Evolutionary conservation across 2,329 filamentous ascomycete genomes (phyloP), one percentile per base, ranked within the genome.

Genomic region (Penicillium sp.): DNA sequence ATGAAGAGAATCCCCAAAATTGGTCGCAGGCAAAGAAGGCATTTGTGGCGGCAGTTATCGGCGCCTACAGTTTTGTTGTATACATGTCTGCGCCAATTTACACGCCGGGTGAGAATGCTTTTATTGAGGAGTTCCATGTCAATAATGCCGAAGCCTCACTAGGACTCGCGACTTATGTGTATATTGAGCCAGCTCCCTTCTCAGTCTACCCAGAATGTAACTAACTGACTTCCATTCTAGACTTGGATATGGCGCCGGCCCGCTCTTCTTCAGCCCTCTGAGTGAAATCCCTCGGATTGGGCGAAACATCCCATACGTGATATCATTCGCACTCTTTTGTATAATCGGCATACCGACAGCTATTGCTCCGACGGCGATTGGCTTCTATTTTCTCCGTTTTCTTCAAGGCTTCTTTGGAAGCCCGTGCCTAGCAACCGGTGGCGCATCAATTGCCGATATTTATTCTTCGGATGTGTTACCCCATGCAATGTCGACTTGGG

Each of bases 201-300:
- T 12, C 3, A n/a, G 7, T 21, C 18, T 12, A 15, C 9, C 7
- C 10, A 21, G 17, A n/a, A 3, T 2, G 21, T 9, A 26, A 12
- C 7, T 3, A 40, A 17, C 65, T 37, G 58, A 45, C 59, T 24
- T 62, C 53, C 8, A 53, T 49, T 9, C 44, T 58, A 61, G 54
- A 24, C 42, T 59, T 37, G 55, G 49, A 10, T 57, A 84, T 55
- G 85, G 85, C 7, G 69, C 86, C n/a, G 85, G 85, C 0, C 85
- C 86, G 1, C 68, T 89, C 20, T 58, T 89, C 15, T 88, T 83
- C 70, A 84, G 83, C 0, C 87, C 87, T 0, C 71, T 89, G 29
- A 81, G 77, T 34, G 87, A 90, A 69, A 82, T 90, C 20, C 85
- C 86, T 0, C 67, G 77, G 40, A 80, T 89, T 39, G 87, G 87